Evolutionary conservation across 2,329 filamentous ascomycete species (phyloP).

Genomic region (Botrytis byssoidea): DNA sequence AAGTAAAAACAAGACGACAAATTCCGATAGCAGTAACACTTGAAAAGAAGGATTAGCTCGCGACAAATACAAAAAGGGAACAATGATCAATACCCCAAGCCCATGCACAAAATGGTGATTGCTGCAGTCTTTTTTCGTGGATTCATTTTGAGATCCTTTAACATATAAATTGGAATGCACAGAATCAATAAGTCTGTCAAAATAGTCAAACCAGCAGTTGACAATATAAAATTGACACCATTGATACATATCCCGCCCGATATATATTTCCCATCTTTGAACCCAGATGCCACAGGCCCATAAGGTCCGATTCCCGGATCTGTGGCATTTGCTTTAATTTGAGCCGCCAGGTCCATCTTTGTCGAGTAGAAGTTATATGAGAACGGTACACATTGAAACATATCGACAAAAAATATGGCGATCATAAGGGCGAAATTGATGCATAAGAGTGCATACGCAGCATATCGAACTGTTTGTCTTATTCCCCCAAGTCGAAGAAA

Average conservation of each 20-base stretch:
- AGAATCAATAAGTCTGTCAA: constrained; percentile 29
- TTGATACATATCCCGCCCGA: constrained; percentile 28
- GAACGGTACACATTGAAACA: constrained; percentile 42
- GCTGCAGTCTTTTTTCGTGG: constrained; percentile 26
- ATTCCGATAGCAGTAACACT: constrained; percentile 30
- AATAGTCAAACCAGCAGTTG: constrained; percentile 27
- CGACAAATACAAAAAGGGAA: neutral
- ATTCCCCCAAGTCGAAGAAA: constrained; percentile 45
- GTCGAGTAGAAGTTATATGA: constrained; percentile 22
- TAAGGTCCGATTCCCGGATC: constrained; percentile 15
- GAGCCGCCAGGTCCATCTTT: constrained; percentile 22
- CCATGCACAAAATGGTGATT: constrained; percentile 22
- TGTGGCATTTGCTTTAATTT: constrained; percentile 15
- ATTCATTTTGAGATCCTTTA: constrained; percentile 27
- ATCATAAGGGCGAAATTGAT: constrained; percentile 39
- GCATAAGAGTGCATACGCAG: constrained; percentile 20
- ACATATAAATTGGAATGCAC: constrained; percentile 28
- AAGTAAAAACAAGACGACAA: constrained; percentile 22
- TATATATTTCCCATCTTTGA: constrained; percentile 25
- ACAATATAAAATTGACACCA: constrained; percentile 24
- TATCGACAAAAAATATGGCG: constrained; percentile 41
- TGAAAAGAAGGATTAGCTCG: neutral
- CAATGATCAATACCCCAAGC: constrained; percentile 20
- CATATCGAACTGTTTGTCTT: constrained; percentile 20
- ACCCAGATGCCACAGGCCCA: constrained; percentile 20